Conservation (phyloP, 352 stramenopile genomes). For the Pythium rishiriense region DNA sequence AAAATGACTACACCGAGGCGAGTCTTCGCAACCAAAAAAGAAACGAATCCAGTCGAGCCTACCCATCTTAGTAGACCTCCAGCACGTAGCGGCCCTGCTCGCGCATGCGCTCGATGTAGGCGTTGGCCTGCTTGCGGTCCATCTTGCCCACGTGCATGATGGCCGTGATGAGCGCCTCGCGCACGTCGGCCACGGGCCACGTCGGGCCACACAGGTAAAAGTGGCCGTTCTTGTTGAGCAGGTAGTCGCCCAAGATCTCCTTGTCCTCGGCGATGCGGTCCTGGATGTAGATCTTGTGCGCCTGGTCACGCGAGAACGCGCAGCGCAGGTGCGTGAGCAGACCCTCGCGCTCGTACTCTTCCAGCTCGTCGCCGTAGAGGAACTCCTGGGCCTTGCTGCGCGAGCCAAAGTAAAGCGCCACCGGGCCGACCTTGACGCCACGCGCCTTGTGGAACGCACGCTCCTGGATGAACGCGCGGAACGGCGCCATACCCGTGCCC, state of each 20-base stretch:
- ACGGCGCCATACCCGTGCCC: slow-evolving; percentile 88
- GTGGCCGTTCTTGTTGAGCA: slow-evolving; percentile 77
- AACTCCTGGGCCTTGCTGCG: slow-evolving; percentile 93
- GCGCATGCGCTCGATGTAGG: slow-evolving; percentile 77
- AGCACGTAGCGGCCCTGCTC: slow-evolving; percentile 81
- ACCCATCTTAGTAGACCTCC: slow-evolving; percentile 72
- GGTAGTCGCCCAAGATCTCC: slow-evolving; percentile 62
- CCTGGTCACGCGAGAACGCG: slow-evolving; percentile 88
- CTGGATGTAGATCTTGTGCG: slow-evolving; percentile 91
- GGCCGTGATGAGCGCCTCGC: slow-evolving; percentile 60
- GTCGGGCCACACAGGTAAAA: slow-evolving; percentile 87
- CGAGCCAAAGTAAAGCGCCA: slow-evolving; percentile 95
- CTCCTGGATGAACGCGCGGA: slow-evolving; percentile 91
- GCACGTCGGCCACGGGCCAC: slow-evolving; percentile 77
- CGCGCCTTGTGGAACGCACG: slow-evolving; percentile 70
- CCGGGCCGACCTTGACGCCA: slow-evolving; percentile 66
- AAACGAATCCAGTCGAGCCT: not conserved
- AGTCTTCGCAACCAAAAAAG: not conserved
- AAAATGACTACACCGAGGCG: too few relatives aligned
- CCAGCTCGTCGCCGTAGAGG: slow-evolving; percentile 93
- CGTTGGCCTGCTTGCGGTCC: slow-evolving; percentile 68
- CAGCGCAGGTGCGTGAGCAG: slow-evolving; percentile 83
- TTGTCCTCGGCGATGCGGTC: slow-evolving; percentile 86
- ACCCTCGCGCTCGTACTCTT: slow-evolving; percentile 80
- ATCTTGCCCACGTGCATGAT: slow-evolving; percentile 53